Conservation (phyloP, 148 eudicot species). For the Persicaria tinctoria region DNA sequence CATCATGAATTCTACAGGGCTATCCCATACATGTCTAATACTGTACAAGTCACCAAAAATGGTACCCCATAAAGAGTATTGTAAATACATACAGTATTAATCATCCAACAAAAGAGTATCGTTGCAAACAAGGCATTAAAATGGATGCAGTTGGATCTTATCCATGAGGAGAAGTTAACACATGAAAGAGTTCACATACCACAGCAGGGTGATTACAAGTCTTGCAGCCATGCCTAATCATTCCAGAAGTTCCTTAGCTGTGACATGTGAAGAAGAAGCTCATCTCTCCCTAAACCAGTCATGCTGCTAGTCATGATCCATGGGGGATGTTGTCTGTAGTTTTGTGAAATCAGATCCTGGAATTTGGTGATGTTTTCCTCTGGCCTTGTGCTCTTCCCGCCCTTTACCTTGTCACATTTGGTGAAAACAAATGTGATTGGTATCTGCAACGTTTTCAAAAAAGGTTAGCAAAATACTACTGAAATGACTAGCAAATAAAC, state of each 20-base stretch:
- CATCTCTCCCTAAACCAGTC: slow-evolving; percentile 85
- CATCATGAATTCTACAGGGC: background rate
- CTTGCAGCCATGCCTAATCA: slow-evolving; percentile 16
- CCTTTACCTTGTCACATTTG: slow-evolving; percentile 78
- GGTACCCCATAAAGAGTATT: background rate
- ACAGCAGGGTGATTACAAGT: background rate
- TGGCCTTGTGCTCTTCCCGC: slow-evolving; percentile 64
- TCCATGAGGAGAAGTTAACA: too few relatives aligned
- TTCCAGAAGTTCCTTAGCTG: slow-evolving; percentile 96
- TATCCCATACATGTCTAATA: background rate
- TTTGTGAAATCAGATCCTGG: slow-evolving; percentile 53
- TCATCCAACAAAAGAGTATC: background rate
- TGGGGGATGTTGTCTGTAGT: slow-evolving; percentile 59
- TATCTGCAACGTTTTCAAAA: slow-evolving; percentile 35
- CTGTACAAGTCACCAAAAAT: slow-evolving; percentile 7
- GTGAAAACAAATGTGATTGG: slow-evolving; percentile 89
- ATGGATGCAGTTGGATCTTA: background rate
- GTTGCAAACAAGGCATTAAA: background rate
- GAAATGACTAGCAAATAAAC: background rate
- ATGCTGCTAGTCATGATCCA: slow-evolving; percentile 96
- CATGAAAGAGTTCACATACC: too few relatives aligned
- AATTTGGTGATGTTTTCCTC: slow-evolving; percentile 71
- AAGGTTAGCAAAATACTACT: background rate
- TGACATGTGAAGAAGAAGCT: slow-evolving; percentile 91
- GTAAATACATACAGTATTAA: background rate